Conservation (phyloP, 495 filamentous ascomycete genomes). For the Aspergillus olivimuriae region DNA sequence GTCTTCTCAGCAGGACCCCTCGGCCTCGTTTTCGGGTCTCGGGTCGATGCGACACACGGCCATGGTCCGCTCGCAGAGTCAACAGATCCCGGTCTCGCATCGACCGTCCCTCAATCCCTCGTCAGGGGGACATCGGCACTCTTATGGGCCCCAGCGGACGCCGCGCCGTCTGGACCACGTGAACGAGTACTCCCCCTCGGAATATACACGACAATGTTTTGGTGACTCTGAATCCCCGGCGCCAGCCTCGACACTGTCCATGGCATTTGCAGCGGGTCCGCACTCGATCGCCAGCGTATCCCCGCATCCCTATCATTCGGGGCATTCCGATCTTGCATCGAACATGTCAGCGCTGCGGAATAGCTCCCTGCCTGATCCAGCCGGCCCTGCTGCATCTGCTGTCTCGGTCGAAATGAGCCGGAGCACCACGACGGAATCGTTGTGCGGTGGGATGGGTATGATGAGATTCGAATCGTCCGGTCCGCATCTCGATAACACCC, state of each 20-base stretch:
- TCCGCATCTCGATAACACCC: constrained; percentile 26
- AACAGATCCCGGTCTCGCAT: constrained; percentile 36
- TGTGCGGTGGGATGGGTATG: constrained; percentile 39
- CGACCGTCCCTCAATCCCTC: constrained; percentile 21
- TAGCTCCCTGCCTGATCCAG: constrained; percentile 17
- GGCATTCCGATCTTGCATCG: constrained; percentile 10
- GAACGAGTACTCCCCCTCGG: constrained; percentile 37
- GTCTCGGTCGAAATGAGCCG: constrained; percentile 38
- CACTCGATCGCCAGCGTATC: constrained; percentile 22
- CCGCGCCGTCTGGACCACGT: constrained; percentile 31
- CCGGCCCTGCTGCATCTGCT: constrained; percentile 10
- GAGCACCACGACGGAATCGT: constrained; percentile 37
- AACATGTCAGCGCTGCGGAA: constrained; percentile 10
- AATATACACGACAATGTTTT: constrained; percentile 35
- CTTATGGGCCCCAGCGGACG: constrained; percentile 25
- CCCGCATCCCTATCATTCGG: constrained; percentile 13
- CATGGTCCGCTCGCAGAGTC: constrained; percentile 43
- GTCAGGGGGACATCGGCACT: constrained; percentile 26
- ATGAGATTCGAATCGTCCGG: constrained; percentile 37
- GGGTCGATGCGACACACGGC: constrained; percentile 28
- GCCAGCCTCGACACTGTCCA: constrained; percentile 22
- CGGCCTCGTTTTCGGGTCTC: constrained; percentile 13
- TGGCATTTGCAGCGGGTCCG: constrained; percentile 23
- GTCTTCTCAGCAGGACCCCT: constrained; percentile 20
- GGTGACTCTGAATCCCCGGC: constrained; percentile 21